Conservation (phyloP, 1,284 basidiomycete species). For the Ceratobasidium sp. region DNA sequence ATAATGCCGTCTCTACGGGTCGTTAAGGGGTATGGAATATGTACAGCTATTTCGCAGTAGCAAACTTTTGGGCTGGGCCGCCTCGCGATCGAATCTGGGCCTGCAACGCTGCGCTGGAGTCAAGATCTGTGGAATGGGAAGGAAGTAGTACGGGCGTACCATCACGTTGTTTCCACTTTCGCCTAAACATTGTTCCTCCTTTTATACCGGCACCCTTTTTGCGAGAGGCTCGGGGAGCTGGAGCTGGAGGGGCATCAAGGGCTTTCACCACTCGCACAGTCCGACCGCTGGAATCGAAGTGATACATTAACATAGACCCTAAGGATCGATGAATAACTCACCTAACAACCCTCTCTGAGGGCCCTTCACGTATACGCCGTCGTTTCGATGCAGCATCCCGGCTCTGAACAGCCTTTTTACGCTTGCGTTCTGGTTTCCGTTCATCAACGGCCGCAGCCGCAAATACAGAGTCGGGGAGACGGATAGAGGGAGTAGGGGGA, state of each 20-base stretch:
- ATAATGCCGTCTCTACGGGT: background rate
- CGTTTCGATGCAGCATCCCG: background rate
- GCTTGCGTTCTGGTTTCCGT: constrained; percentile 14
- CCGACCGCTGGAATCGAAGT: background rate
- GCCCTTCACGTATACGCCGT: constrained; percentile 16
- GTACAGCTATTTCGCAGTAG: background rate
- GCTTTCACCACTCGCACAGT: constrained; percentile 5
- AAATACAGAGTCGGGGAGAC: constrained; percentile 31
- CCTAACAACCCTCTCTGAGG: constrained; percentile 6
- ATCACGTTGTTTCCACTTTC: constrained; percentile 26
- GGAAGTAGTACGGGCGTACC: background rate
- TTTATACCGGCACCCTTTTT: constrained; percentile 1
- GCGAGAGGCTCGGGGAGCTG: background rate
- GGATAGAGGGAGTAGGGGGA: background rate
- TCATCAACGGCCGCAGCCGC: constrained; percentile 26
- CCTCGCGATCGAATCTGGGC: constrained; percentile 32
- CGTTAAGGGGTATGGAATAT: background rate
- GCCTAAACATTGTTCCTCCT: constrained; percentile 19
- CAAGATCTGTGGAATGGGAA: background rate
- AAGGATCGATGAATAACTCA: background rate
- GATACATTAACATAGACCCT: background rate
- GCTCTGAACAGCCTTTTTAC: background rate
- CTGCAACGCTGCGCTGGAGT: background rate
- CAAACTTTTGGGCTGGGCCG: constrained; percentile 27
- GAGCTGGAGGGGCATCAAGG: constrained; percentile 11